phyloP scores from a whole-genome alignment of 805 yeast species.

The Schwanniomyces polymorphus region DNA sequence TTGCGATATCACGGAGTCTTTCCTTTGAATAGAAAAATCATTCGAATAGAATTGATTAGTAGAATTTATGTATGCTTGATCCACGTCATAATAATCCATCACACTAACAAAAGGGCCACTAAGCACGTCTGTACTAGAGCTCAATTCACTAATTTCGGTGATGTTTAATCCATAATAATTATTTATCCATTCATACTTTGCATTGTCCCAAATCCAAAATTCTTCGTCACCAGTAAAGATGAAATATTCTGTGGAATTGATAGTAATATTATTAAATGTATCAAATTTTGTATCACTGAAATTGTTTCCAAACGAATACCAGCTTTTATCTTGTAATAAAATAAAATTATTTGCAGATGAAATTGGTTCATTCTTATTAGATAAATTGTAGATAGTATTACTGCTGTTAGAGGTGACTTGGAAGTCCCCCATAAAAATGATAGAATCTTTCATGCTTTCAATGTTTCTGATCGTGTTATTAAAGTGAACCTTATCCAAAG shows the following conservation, averaged over 20 bases:
- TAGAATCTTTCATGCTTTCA: slow-evolving; percentile 15
- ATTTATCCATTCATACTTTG: slow-evolving; percentile 34
- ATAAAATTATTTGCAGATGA: slow-evolving; percentile 35
- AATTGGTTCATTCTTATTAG: slow-evolving; percentile 25
- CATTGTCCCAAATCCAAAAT: slow-evolving; percentile 42
- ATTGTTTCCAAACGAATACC: slow-evolving; percentile 44
- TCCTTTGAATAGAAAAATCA: slow-evolving; percentile 21
- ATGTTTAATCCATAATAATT: slow-evolving; percentile 31
- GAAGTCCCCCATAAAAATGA: slow-evolving; percentile 32
- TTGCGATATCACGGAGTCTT: slow-evolving; percentile 15
- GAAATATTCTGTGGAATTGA: slow-evolving; percentile 41
- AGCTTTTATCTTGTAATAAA: slow-evolving; percentile 34
- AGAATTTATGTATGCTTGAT: slow-evolving; percentile 23
- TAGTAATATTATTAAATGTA: slow-evolving; percentile 33
- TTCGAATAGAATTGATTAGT: slow-evolving; percentile 20
- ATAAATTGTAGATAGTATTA: slow-evolving; percentile 25
- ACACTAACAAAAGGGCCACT: slow-evolving; percentile 34
- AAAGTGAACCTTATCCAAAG: slow-evolving; percentile 23
- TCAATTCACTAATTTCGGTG: slow-evolving; percentile 22
- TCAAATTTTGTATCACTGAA: slow-evolving; percentile 20
- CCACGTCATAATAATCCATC: slow-evolving; percentile 27
- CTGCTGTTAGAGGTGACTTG: slow-evolving; percentile 27
- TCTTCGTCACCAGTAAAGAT: slow-evolving; percentile 31
- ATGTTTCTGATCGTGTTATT: slow-evolving; percentile 27
- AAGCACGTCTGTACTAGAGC: slow-evolving; percentile 28